Percentiles rank a stretch among this genome's conserved stretches.
These are phyloP conservation scores for Globisporangium emineosum DNA, from an alignment of 352 stramenopile species.

Conservation along the genomic window DNA sequence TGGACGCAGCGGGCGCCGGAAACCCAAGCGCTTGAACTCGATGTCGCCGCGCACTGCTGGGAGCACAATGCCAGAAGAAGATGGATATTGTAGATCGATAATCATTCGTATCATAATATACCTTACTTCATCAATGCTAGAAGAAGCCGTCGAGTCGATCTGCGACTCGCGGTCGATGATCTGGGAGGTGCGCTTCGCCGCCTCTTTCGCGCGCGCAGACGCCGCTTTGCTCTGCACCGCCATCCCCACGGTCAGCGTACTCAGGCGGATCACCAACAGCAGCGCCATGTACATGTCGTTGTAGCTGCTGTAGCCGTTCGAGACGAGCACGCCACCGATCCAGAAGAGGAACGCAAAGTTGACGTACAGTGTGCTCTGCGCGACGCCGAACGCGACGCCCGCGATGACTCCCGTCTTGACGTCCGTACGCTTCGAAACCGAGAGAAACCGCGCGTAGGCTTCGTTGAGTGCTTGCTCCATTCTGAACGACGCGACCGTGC, in stretches of 20 bases:
- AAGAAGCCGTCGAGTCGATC: no score
- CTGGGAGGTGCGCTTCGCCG: constrained; percentile 32
- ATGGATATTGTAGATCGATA: no score
- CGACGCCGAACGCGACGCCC: constrained; percentile 43
- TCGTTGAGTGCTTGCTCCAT: constrained; percentile 22
- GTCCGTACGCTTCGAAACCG: constrained; percentile 22
- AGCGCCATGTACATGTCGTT: constrained; percentile 33
- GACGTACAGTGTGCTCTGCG: constrained; percentile 47
- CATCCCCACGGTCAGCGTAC: constrained; percentile 27
- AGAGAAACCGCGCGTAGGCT: constrained; percentile 22
- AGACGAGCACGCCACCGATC: constrained; percentile 39
- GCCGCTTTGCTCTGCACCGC: constrained; percentile 24
- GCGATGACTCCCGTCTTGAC: constrained; percentile 33
- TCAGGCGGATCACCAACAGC: constrained; percentile 36
- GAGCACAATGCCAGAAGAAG: background rate
- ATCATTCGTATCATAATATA: no score
- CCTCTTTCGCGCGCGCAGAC: constrained; percentile 25
- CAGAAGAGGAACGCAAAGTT: constrained; percentile 64
- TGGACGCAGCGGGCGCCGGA: constrained; percentile 43
- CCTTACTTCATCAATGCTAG: no score
- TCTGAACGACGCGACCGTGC: constrained; percentile 36
- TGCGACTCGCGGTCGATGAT: constrained; percentile 42
- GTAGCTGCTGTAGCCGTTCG: constrained; percentile 31
- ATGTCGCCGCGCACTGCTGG: constrained; percentile 36
- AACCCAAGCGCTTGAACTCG: constrained; percentile 74